Base-by-base conservation (phyloP, 2,329 filamentous ascomycete species). In the Colletotrichum simmondsii region DNA sequence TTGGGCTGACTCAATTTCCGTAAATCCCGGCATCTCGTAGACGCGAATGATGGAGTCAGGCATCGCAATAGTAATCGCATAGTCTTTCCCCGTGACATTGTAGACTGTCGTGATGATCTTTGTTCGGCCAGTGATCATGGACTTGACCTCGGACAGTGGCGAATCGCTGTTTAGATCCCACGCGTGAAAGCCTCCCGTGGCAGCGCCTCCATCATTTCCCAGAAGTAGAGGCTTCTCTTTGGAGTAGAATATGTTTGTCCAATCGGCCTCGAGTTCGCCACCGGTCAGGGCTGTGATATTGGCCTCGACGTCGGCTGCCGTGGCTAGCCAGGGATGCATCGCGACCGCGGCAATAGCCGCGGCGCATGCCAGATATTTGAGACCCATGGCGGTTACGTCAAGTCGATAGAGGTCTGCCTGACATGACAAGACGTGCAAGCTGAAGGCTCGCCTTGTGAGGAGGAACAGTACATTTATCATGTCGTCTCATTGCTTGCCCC, bases 151-250 rank as follows among this genome's bases (percentile, higher is more conserved):
- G 2, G 75, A 61, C 11, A 86, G 74, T 5, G 78, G 76, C 5
- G 77, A 76, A 53, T 78, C 75, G 30, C 76, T 77, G 56, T 79
- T 75, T 42, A 86, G 74, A 10, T 77, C 73, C 74, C 81, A 87
- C 11, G 80, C 77, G 58, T 80, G 84, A 42, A 87, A 82, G 0
- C 85, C 86, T 12, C 85, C 85, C 4, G 80, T 82, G 24, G 80
- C 82, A 8, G 85, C 81, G 0, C 81, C 83, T 14, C 83, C 85
- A 64, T 87, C 85, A 49, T 87, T 87, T 22, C 84, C 84, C n/a
- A 87, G 75, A 2, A 87, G 78, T 5, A 85, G 53, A 7, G 85
- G 83, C 2, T 74, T 61, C 1, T 68, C 72, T 16, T 75, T 74
- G 14, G 80, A 78, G 73, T 87, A 86, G 77, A 83, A 83, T 5